Percentiles rank a stretch among this genome's conserved stretches.
Evolutionary conservation across 805 yeast species (phyloP).

Genomic region (Suhomyces pyralidae): DNA sequence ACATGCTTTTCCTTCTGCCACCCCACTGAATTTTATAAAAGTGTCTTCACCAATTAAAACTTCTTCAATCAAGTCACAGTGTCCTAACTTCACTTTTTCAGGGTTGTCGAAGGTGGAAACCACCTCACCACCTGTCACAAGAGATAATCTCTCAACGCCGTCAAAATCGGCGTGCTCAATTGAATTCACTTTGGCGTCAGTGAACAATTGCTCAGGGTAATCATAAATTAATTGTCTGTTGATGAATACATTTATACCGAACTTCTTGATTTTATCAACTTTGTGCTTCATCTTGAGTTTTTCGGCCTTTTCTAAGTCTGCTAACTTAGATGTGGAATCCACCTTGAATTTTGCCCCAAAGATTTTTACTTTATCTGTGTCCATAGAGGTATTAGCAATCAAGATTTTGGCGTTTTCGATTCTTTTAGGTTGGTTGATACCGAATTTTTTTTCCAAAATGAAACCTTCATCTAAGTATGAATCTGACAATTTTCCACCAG

Average conservation of each 20-base stretch:
- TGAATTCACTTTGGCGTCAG: conserved; percentile 83
- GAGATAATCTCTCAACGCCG: conserved; percentile 93
- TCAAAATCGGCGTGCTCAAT: conserved; percentile 98
- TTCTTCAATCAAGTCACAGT: conserved; percentile 88
- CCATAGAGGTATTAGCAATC: conserved; percentile 93
- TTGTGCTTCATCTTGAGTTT: conserved; percentile 87
- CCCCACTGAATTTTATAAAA: conserved; percentile 91
- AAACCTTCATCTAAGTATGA: conserved; percentile 96
- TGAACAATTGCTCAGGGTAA: conserved; percentile 93
- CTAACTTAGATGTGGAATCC: conserved; percentile 89
- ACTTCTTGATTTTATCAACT: conserved; percentile 84
- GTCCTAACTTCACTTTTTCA: conserved; percentile 78
- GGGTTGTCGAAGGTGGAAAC: conserved; percentile 95
- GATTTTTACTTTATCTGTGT: conserved; percentile 94
- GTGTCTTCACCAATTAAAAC: conserved; percentile 89
- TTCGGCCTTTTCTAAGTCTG: conserved; percentile 92
- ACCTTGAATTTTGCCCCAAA: conserved; percentile 98
- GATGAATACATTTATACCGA: conserved; percentile 84
- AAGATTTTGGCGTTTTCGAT: conserved; percentile 80
- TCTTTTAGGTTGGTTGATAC: conserved; percentile 88
- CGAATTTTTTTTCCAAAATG: conserved; percentile 85
- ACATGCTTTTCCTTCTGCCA: conserved; percentile 93
- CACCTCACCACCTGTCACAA: conserved; percentile 98
- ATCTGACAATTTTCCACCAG: conserved; percentile 89
- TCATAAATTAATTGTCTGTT: conserved; percentile 96